Percentiles rank a stretch among this genome's conserved stretches.
phyloP scores from a whole-genome alignment of 192 early-diverging fungal species.

The Umbelopsis vinacea region DNA sequence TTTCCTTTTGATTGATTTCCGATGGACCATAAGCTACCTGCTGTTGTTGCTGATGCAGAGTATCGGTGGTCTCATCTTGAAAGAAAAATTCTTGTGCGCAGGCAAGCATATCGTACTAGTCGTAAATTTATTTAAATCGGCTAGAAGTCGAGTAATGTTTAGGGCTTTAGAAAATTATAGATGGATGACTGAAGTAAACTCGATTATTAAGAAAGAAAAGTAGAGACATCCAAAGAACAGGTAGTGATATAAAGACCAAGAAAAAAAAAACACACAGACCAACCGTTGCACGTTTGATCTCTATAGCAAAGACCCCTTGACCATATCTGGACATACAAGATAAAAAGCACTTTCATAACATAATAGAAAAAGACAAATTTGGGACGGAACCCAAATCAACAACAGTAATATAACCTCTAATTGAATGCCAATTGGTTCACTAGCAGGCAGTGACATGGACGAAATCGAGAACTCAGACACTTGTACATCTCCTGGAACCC shows the following conservation, averaged over 20 bases:
- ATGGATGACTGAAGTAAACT: not conserved
- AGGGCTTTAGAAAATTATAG: not conserved
- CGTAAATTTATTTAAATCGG: not conserved
- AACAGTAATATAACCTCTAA: constrained; percentile 23
- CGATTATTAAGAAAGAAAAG: not conserved
- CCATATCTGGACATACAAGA: constrained; percentile 23
- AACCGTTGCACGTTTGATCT: constrained; percentile 3
- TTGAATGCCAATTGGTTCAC: constrained; percentile 18
- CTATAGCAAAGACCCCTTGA: not conserved
- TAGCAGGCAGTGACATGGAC: not conserved
- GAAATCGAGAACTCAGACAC: constrained; percentile 6
- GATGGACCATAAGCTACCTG: not conserved
- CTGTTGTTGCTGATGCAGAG: constrained; percentile 14
- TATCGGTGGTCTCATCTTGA: constrained; percentile 21
- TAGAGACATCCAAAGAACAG: not conserved
- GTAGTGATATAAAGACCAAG: constrained; percentile 1
- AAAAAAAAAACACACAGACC: constrained; percentile 18
- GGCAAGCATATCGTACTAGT: constrained; percentile 33
- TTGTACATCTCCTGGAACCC: constrained; percentile 4
- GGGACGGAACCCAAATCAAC: constrained; percentile 10
- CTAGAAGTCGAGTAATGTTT: not conserved
- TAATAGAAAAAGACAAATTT: constrained; percentile 19
- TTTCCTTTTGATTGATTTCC: constrained; percentile 1
- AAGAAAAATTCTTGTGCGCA: constrained; percentile 40
- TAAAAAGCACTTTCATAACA: constrained; percentile 14